Percentiles rank a stretch among this genome's conserved stretches.
phyloP scores from a whole-genome alignment of 225 moss, liverwort and hornwort species.

The Bryoerythrophyllum caledonicum region DNA sequence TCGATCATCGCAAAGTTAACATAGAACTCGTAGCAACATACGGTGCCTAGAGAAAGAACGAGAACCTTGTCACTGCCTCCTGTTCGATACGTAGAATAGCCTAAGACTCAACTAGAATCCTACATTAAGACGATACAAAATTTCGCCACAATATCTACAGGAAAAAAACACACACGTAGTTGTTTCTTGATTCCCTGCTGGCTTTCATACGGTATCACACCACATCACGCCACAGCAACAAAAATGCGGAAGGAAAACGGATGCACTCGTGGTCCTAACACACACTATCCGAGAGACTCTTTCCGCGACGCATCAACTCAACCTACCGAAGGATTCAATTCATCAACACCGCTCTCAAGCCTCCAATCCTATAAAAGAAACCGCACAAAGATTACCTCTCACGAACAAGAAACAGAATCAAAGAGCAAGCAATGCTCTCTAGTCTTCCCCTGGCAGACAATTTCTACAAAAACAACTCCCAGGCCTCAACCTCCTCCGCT shows the following conservation, averaged over 20 bases:
- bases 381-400: neutral
- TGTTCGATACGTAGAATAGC: neutral
- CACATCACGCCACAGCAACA: neutral
- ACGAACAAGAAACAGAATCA: neutral
- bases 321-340: neutral
- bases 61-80: neutral
- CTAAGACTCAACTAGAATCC: neutral
- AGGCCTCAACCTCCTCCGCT: neutral
- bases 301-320: conserved; percentile 3
- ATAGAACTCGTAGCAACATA: neutral
- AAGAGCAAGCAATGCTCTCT: neutral
- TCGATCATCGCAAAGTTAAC: neutral
- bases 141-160: neutral
- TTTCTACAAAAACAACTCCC: neutral
- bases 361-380: conserved; percentile 7
- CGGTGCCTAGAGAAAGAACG: neutral
- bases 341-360: neutral
- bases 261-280: neutral
- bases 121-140: neutral
- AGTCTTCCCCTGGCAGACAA: neutral
- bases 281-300: neutral
- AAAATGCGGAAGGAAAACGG: neutral
- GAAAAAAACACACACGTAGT: neutral
- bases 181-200: neutral
- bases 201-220: neutral